phyloP scores from a whole-genome alignment of 192 early-diverging fungal genomes.

The Umbelopsis sp. region DNA sequence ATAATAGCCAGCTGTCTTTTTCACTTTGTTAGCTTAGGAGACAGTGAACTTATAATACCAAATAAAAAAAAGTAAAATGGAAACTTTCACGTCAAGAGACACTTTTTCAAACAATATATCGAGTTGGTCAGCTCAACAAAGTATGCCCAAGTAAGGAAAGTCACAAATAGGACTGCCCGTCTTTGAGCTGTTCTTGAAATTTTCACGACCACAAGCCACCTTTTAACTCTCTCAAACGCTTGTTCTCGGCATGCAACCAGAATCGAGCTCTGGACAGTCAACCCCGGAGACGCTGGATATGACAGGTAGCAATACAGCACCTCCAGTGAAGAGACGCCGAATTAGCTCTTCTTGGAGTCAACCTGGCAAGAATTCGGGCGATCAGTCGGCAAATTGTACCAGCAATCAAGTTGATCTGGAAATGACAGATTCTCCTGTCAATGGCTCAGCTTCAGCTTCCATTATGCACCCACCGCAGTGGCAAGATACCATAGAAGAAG shows the following conservation, averaged over 20 bases:
- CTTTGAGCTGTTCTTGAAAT: not conserved
- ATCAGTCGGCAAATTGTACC: not conserved
- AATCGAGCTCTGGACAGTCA: constrained; percentile 21
- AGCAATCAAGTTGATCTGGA: not conserved
- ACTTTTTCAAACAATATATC: no score
- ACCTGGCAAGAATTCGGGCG: constrained; percentile 1
- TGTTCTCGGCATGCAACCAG: constrained; percentile 11
- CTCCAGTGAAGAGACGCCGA: constrained; percentile 13
- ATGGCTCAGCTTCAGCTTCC: constrained; percentile 6
- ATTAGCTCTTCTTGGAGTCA: constrained; percentile 10
- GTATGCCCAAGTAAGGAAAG: not conserved
- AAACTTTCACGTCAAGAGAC: no score
- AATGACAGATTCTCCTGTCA: not conserved
- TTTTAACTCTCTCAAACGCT: not conserved
- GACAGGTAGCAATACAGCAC: not conserved
- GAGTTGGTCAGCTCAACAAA: no score
- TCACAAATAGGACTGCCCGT: not conserved
- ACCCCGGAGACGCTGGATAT: constrained; percentile 15
- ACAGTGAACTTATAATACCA: no score
- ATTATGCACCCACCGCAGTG: constrained; percentile 59
- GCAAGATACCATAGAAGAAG: constrained; percentile 69
- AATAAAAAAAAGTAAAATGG: no score
- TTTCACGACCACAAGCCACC: constrained; percentile 16
- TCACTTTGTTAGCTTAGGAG: no score
- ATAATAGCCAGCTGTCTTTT: no score